A percentile compares a stretch with the other conserved stretches of the same genome.
Conservation (phyloP, 257 asterid genomes). For the Ligustrum vulgare region DNA sequence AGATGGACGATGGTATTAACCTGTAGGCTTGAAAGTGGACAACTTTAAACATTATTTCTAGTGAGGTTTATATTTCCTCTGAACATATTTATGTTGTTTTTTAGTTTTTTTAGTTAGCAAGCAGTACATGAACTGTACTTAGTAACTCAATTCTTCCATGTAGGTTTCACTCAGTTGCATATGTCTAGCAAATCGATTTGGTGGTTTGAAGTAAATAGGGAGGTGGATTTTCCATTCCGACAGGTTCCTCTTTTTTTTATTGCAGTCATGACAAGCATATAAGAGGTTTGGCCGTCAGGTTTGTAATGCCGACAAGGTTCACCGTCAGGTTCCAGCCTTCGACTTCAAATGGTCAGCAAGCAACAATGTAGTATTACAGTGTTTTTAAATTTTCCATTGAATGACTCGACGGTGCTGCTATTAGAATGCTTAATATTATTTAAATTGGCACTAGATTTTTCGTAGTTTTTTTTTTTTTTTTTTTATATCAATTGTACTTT, state of each 20-base stretch:
- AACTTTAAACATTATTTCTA: neutral
- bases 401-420: too few species aligned
- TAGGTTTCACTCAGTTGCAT: conserved; percentile 73
- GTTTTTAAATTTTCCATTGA: too few species aligned
- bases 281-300: conserved; percentile 66
- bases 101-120: neutral
- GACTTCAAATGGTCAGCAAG: conserved; percentile 74
- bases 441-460: too few species aligned
- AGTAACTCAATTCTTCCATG: conserved; percentile 6
- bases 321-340: conserved; percentile 71
- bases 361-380: conserved; percentile 68
- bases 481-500: too few species aligned
- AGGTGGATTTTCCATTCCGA: conserved; percentile 76
- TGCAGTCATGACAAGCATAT: conserved; percentile 65
- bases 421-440: too few species aligned
- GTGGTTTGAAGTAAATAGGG: conserved; percentile 92
- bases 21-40: neutral
- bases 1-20: neutral
- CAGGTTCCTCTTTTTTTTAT: conserved; percentile 68
- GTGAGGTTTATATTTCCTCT: neutral
- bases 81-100: too few species aligned
- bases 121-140: neutral
- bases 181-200: conserved; percentile 93
- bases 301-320: conserved; percentile 68
- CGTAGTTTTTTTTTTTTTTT: too few species aligned